Conservation (phyloP, 371 early-diverging fungal genomes). For the Syncephalastrum contaminatum region DNA sequence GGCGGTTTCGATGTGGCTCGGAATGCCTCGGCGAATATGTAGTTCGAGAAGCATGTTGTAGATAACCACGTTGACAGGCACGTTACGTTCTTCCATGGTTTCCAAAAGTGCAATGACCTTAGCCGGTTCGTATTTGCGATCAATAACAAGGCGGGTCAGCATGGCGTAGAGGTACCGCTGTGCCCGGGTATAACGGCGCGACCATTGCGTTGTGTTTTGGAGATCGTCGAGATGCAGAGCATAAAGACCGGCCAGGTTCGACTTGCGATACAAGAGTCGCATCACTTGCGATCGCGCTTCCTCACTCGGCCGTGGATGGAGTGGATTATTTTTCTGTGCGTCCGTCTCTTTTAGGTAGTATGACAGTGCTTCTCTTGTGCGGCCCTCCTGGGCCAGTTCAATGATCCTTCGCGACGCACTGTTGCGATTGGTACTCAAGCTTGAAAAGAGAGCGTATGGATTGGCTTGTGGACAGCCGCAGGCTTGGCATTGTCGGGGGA, state of each 20-base stretch:
- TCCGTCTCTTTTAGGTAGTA: too few species aligned
- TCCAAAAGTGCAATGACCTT: conserved; percentile 4
- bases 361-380: too few species aligned
- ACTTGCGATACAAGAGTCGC: conserved; percentile 10
- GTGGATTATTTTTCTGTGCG: too few species aligned
- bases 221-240: conserved; percentile 20
- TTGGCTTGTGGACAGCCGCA: too few species aligned
- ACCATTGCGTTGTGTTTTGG: conserved; percentile 3
- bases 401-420: too few species aligned
- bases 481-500: too few species aligned
- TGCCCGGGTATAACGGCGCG: conserved; percentile 11
- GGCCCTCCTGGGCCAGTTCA: too few species aligned
- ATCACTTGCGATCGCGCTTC: conserved; percentile 19
- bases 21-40: conserved; percentile 5
- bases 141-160: conserved; percentile 13
- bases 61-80: background rate
- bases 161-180: conserved; percentile 19
- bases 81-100: conserved; percentile 6
- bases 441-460: too few species aligned
- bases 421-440: too few species aligned
- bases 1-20: conserved; percentile 2
- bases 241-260: conserved; percentile 16
- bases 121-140: conserved; percentile 2
- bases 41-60: conserved; percentile 14
- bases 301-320: conserved; percentile 8